Evolutionary conservation across 805 yeast genomes (phyloP), one percentile per base, ranked within the genome.

Genomic region (Blastobotrys peoriensis): DNA sequence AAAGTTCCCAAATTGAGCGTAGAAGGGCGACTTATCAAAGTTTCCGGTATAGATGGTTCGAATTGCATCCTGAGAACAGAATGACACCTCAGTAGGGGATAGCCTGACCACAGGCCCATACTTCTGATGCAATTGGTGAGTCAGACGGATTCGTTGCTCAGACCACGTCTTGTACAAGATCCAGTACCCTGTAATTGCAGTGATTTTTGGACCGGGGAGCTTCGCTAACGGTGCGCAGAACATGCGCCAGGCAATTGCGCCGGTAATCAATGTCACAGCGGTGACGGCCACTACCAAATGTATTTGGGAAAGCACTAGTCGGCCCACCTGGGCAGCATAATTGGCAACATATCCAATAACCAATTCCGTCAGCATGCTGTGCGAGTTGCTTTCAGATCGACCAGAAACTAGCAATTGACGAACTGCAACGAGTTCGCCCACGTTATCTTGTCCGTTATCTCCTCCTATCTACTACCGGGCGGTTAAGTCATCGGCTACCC

Each of bases 71-170:
- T 69, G 55, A 41, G 79, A 77, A 37, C 75, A 68, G 37, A 82
- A 71, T 40, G 83, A 78, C 16, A 83, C 65, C 52, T 81, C 87
- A 19, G 65, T 61, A 2, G 88, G 87, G 1, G 78, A 70, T 10
- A 83, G 60, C 18, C 83, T 65, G 3, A 83, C 78, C 3, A 81
- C 75, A 5, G 81, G 73, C 1, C 88, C 89, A 53, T 79, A 79
- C 46, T 64, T 58, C 38, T 57, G 38, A 54, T 83, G 89, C 46
- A 81, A 61, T 2, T 56, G 33, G 45, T 78, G 73, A 2, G 81
- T 73, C 30, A 63, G 66, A 25, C 65, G 63, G 48, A 70, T 77
- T 44, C 84, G 67, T 47, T 73, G 69, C 47, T 73, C 78, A 9
- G 61, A 48, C 66, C 77, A 66, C 35, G 73, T 66, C 38, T 63